Evolutionary conservation across 305 asterid genomes (phyloP).

Genomic region (Solanum chacoense): DNA sequence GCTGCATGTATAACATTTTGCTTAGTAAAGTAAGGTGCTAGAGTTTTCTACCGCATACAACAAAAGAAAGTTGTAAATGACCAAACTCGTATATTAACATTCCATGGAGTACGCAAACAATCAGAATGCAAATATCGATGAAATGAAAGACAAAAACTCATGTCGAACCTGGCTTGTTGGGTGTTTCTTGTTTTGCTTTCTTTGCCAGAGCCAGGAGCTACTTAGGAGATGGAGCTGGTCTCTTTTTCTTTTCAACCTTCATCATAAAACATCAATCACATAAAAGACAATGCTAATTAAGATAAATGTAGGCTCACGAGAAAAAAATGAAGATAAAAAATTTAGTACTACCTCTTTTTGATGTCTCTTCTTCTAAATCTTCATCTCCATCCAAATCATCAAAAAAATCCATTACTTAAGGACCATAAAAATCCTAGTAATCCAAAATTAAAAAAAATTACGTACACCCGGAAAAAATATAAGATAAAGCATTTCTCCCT

Average conservation of each 20-base stretch:
- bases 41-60: neutral
- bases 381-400: neutral
- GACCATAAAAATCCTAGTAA: neutral
- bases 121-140: neutral
- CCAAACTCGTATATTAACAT: neutral
- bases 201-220: neutral
- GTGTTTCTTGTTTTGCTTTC: neutral
- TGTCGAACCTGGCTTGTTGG: neutral
- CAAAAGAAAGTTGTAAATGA: too few relatives aligned
- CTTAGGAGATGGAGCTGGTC: neutral
- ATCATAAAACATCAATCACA: neutral
- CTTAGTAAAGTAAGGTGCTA: neutral
- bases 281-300: neutral
- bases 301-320: neutral
- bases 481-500: neutral
- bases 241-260: neutral
- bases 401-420: neutral
- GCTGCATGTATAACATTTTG: neutral
- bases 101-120: neutral
- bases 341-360: neutral
- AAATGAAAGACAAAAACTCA: neutral
- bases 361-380: neutral
- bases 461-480: neutral
- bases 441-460: too few relatives aligned
- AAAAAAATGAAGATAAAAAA: too few relatives aligned